Base-by-base conservation (phyloP, 2,329 filamentous ascomycete genomes). In the Pseudopyricularia javanii region DNA sequence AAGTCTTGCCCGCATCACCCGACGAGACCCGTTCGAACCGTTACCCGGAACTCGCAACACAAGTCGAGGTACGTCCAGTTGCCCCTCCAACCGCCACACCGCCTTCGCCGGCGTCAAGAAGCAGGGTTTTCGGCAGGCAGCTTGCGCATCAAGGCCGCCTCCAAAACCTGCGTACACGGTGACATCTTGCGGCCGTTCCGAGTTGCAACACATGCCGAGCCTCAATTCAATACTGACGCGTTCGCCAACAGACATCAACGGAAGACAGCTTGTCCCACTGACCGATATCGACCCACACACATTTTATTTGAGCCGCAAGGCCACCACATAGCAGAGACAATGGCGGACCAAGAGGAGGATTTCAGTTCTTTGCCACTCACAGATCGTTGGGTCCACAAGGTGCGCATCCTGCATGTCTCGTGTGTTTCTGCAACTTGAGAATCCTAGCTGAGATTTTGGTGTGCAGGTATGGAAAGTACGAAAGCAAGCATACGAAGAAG, bases 401-500 rank as follows among this genome's bases (percentile, higher is more conserved):
- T 85, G 61, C 52, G 40, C 40, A 11, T 24, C 12, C 20, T 45
- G 66, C 58, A 24, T 24, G 47, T 9, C 7, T 6, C 20, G 32
- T n/a, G n/a, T 50, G 15, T 14, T 35, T 26, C 17, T 35, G 28
- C 30, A 6, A 33, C 30, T 35, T 1, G 11, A 24, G 12, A 22
- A 24, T 8, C 28, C 20, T 15, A 17, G 14, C 14, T 22, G 32
- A n/a, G 28, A 37, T 12, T 35, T 24, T 15, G 6, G 30, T n/a
- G 48, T 20, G 30, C 61, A 87, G 86, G 81, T 87, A 63, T 98
- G 93, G 93, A 98, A 98, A 78, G 91, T 95, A 43, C 82, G 93
- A 63, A 98, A 98, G 72, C 83, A 82, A 64, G 93, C 84, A 52
- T 98, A 97, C 66, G 93, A 98, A 75, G 89, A 93, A 59, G 91